These are phyloP conservation scores for Simplicillium sp. DNA, from an alignment of 2,329 filamentous ascomycete genomes.

Conservation along the genomic window DNA sequence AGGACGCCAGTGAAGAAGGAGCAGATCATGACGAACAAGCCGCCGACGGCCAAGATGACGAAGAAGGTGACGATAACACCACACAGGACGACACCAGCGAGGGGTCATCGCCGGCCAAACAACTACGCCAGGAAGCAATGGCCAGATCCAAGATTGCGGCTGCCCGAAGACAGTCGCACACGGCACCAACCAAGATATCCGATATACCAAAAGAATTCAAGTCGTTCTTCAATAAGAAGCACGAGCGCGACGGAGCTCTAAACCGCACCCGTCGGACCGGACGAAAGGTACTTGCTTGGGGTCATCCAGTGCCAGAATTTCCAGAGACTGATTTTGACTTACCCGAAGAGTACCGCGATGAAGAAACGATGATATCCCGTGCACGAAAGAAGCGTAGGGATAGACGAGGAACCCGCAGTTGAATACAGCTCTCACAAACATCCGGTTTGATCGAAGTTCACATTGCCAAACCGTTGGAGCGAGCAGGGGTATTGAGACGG, in stretches of 20 bases:
- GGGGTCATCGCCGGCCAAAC: conserved; percentile 44
- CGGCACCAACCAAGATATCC: conserved; percentile 20
- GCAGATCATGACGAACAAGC: conserved; percentile 22
- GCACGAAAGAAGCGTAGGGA: conserved; percentile 55
- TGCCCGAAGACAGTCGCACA: conserved; percentile 19
- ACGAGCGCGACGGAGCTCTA: conserved; percentile 73
- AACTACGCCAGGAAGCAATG: conserved; percentile 64
- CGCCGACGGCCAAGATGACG: conserved; percentile 15
- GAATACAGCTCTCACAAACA: conserved; percentile 7
- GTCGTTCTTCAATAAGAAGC: conserved; percentile 78
- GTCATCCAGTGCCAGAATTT: conserved; percentile 67
- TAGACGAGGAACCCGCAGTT: conserved; percentile 39
- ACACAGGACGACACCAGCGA: conserved; percentile 50
- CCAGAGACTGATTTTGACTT: conserved; percentile 63
- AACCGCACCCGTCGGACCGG: conserved; percentile 60
- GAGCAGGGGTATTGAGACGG: no score
- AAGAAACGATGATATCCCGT: conserved; percentile 45
- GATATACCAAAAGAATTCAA: conserved; percentile 54
- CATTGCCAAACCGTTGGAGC: background rate
- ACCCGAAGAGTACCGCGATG: conserved; percentile 53
- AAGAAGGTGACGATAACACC: conserved; percentile 25
- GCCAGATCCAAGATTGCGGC: conserved; percentile 37
- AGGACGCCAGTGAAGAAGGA: conserved; percentile 10
- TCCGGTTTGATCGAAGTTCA: background rate
- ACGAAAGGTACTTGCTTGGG: conserved; percentile 70